These are phyloP conservation scores for Xenoacremonium recifei DNA, from an alignment of 2,329 filamentous ascomycete genomes.

Conservation along the genomic window DNA sequence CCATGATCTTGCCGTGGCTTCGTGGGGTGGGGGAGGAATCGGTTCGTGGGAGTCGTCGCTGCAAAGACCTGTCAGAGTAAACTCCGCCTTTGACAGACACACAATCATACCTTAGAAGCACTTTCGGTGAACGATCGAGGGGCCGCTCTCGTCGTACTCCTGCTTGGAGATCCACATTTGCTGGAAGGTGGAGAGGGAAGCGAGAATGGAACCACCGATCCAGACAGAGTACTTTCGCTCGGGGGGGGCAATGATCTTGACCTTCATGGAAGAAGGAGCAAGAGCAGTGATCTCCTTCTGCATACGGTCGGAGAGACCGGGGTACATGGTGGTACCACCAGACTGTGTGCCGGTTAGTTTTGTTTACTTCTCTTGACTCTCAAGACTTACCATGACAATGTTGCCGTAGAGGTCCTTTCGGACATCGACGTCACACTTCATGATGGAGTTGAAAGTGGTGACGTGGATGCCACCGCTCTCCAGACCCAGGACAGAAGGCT, in stretches of 20 bases:
- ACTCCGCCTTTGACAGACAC: not conserved
- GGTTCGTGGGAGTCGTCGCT: constrained; percentile 31
- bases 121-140: constrained; percentile 99
- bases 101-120: constrained; percentile 96
- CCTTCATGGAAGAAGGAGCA: constrained; percentile 99
- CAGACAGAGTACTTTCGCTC: constrained; percentile 99
- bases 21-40: constrained; percentile 33
- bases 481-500: constrained; percentile 96
- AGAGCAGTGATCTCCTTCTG: constrained; percentile 99
- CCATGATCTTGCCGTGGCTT: constrained; percentile 42
- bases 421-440: constrained; percentile 99
- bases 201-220: constrained; percentile 99
- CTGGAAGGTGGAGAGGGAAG: constrained; percentile 99
- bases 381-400: constrained; percentile 93
- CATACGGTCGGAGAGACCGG: constrained; percentile 99
- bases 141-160: constrained; percentile 99
- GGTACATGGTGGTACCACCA: constrained; percentile 99
- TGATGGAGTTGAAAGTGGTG: constrained; percentile 99
- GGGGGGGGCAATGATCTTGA: constrained; percentile 99
- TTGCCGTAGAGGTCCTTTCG: constrained; percentile 99
- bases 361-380: not conserved
- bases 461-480: constrained; percentile 99
- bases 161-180: constrained; percentile 99
- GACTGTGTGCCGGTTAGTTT: constrained; percentile 61
- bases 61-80: constrained; percentile 20